phyloP scores from a whole-genome alignment of 1,284 basidiomycete genomes.

The Rhizoctonia solani region DNA sequence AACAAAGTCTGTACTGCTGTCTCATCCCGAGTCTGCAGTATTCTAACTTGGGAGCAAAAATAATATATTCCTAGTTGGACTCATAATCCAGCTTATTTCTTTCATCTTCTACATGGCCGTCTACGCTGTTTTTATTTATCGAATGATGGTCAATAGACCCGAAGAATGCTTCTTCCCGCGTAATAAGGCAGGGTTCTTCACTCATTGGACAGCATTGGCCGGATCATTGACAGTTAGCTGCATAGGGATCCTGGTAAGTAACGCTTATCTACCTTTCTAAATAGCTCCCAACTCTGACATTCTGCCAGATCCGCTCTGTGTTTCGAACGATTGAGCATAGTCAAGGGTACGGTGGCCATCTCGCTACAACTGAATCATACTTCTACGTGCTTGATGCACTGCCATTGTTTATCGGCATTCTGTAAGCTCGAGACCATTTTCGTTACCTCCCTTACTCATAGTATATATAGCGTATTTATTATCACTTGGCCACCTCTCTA shows the following conservation, averaged over 20 bases:
- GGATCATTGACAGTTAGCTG: slow-evolving; percentile 63
- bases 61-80: slow-evolving; percentile 62
- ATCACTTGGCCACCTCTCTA: slow-evolving; percentile 13
- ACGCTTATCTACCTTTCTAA: background rate
- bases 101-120: slow-evolving; percentile 65
- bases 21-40: background rate
- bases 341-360: slow-evolving; percentile 64
- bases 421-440: background rate
- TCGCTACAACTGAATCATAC: slow-evolving; percentile 62
- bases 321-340: slow-evolving; percentile 70
- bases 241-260: slow-evolving; percentile 60
- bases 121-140: slow-evolving; percentile 62
- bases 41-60: too few relatives aligned
- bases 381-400: slow-evolving; percentile 72
- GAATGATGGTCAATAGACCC: slow-evolving; percentile 49
- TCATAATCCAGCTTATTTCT: slow-evolving; percentile 65
- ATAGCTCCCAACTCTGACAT: too few relatives aligned
- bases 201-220: slow-evolving; percentile 65
- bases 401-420: slow-evolving; percentile 64
- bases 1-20: slow-evolving; percentile 21
- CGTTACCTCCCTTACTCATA: background rate
- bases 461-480: background rate
- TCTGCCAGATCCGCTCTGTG: slow-evolving; percentile 62
- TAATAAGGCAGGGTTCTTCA: slow-evolving; percentile 50
- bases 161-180: slow-evolving; percentile 2